Percentiles rank a stretch among this genome's conserved stretches.
These are phyloP conservation scores for Mortierella polycephala DNA, from an alignment of 371 early-diverging fungal genomes.

Conservation along the genomic window DNA sequence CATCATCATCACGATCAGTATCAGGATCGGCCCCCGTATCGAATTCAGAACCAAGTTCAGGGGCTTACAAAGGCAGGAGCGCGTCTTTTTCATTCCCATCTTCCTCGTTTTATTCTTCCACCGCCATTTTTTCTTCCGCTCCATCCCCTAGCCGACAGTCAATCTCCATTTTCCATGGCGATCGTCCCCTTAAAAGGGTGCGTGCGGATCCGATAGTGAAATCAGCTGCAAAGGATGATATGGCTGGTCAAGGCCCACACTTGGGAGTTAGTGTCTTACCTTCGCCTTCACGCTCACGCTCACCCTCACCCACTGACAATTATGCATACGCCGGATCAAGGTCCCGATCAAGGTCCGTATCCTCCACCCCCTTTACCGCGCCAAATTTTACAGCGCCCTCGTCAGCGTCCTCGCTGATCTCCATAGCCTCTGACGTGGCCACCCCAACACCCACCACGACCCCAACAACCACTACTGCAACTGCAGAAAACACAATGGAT, in stretches of 20 bases:
- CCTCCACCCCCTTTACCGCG: neutral
- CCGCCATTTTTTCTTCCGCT: no score
- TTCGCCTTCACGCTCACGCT: slow-evolving; percentile 21
- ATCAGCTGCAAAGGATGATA: neutral
- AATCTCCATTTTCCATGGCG: neutral
- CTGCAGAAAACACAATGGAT: neutral
- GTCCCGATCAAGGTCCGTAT: slow-evolving; percentile 11
- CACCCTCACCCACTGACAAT: slow-evolving; percentile 1
- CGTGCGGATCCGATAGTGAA: neutral
- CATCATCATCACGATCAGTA: no score
- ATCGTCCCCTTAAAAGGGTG: neutral
- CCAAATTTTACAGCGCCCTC: neutral
- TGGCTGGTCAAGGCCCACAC: neutral
- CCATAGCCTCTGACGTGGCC: neutral
- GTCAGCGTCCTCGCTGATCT: no score
- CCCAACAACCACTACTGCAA: neutral
- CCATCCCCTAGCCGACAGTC: neutral
- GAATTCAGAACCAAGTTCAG: no score
- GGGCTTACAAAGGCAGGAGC: no score
- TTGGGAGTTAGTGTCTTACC: slow-evolving; percentile 1
- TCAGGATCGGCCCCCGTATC: no score
- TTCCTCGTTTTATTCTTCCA: no score
- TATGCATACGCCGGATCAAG: neutral
- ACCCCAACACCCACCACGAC: neutral
- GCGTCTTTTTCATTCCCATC: no score